phyloP scores from a whole-genome alignment of 2,329 filamentous ascomycete species.

The Penicillium paneum region DNA sequence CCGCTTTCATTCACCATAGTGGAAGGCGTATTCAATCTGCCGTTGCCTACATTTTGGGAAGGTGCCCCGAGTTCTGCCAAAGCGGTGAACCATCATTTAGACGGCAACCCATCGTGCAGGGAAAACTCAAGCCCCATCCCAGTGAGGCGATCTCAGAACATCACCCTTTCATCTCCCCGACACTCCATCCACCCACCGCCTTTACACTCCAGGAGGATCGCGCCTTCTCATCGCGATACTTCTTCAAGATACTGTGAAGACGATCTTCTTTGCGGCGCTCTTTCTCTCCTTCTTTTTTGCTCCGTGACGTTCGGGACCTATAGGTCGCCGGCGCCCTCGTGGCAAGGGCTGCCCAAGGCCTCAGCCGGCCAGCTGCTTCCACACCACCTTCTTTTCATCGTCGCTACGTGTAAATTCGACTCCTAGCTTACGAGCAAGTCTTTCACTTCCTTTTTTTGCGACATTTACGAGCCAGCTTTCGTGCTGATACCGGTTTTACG shows the following conservation, averaged over 20 bases:
- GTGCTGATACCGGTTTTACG: conserved; percentile 15
- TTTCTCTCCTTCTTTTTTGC: conserved; percentile 30
- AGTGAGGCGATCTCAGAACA: conserved; percentile 41
- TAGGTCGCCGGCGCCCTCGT: conserved; percentile 46
- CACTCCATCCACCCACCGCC: conserved; percentile 32
- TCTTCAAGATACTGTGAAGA: conserved; percentile 26
- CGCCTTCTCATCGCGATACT: conserved; percentile 42
- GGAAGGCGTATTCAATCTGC: neutral
- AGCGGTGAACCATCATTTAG: conserved; percentile 25
- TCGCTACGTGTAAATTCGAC: conserved; percentile 23
- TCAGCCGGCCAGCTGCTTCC: conserved; percentile 42
- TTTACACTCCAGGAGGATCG: conserved; percentile 38
- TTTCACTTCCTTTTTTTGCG: conserved; percentile 19
- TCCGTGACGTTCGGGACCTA: conserved; percentile 37
- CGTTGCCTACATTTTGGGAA: conserved; percentile 2
- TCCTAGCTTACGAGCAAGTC: conserved; percentile 8
- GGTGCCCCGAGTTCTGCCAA: conserved; percentile 9
- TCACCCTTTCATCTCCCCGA: conserved; percentile 43
- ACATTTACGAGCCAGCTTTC: conserved; percentile 14
- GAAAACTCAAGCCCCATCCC: conserved; percentile 43
- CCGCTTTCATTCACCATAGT: neutral
- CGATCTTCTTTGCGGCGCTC: conserved; percentile 27
- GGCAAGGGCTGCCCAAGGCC: conserved; percentile 49
- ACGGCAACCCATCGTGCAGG: conserved; percentile 20
- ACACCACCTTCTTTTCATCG: conserved; percentile 32